Evolutionary conservation across 108 stramenopile genomes (phyloP).

Genomic region (Schizochytrium sp.): DNA sequence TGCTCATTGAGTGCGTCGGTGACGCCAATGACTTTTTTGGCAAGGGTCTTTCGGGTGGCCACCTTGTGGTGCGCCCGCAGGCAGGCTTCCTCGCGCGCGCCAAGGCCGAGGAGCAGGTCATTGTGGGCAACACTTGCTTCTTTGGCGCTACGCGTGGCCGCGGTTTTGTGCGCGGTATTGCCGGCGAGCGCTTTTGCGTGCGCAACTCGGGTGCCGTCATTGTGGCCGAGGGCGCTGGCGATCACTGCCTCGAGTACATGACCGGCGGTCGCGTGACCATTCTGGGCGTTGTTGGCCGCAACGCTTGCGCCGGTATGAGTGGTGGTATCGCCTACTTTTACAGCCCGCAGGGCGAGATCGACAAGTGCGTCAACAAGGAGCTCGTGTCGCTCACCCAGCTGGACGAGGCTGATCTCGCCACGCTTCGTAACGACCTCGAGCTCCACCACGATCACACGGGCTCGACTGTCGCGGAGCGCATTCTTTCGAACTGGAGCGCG

Average conservation of each 20-base stretch:
- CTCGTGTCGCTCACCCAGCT: neutral
- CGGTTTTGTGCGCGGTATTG: constrained; percentile 91
- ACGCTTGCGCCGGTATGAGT: constrained; percentile 97
- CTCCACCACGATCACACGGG: neutral
- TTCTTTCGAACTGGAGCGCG: neutral
- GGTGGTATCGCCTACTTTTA: constrained; percentile 85
- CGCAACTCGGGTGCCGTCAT: constrained; percentile 93
- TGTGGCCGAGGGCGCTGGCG: constrained; percentile 91
- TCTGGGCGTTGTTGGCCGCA: constrained; percentile 85
- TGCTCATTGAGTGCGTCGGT: constrained; percentile 81
- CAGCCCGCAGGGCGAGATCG: neutral
- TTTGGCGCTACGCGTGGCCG: constrained; percentile 90
- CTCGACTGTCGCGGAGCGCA: neutral
- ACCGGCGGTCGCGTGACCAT: constrained; percentile 85
- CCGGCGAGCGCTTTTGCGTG: constrained; percentile 94
- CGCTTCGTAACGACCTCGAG: neutral
- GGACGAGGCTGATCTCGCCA: neutral
- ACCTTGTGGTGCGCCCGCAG: constrained; percentile 78
- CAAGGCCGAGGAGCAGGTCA: constrained; percentile 67
- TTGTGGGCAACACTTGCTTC: constrained; percentile 86
- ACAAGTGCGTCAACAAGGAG: neutral
- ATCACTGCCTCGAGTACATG: constrained; percentile 98
- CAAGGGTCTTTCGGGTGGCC: constrained; percentile 94
- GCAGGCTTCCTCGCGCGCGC: neutral
- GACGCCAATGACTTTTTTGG: constrained; percentile 95